Conservation (phyloP, 2,329 filamentous ascomycete genomes). For the Tolypocladium amazonense region DNA sequence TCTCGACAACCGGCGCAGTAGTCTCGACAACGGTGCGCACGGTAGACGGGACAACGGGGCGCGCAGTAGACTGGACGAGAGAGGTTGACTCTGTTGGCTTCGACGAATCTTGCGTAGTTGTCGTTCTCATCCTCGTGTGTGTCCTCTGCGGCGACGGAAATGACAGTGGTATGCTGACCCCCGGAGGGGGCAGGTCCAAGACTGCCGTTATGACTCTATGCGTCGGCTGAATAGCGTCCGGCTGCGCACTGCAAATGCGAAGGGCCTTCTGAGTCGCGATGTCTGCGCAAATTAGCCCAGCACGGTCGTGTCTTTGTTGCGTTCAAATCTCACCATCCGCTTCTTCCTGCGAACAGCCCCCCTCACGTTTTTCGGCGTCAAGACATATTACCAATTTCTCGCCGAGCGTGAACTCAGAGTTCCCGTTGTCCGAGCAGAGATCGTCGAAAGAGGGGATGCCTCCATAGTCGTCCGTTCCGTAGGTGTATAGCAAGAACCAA, state of each 20-base stretch:
- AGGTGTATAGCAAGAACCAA: slow-evolving; percentile 53
- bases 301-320: neutral
- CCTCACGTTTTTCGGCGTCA: slow-evolving; percentile 36
- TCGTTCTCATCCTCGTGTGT: neutral
- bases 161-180: slow-evolving; percentile 12
- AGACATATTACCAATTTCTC: slow-evolving; percentile 62
- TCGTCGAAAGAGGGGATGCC: slow-evolving; percentile 44
- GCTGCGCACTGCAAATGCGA: slow-evolving; percentile 44
- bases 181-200: slow-evolving; percentile 25
- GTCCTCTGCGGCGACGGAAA: slow-evolving; percentile 13
- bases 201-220: slow-evolving; percentile 49
- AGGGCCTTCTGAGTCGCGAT: slow-evolving; percentile 37
- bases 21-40: slow-evolving; percentile 3
- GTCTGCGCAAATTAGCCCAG: slow-evolving; percentile 8
- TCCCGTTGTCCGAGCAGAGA: slow-evolving; percentile 50
- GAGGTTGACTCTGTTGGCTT: slow-evolving; percentile 1
- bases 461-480: slow-evolving; percentile 37
- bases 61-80: slow-evolving; percentile 3
- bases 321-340: slow-evolving; percentile 17
- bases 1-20: slow-evolving; percentile 3
- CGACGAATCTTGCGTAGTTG: neutral
- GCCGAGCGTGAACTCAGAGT: slow-evolving; percentile 56
- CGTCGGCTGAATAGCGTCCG: slow-evolving; percentile 42
- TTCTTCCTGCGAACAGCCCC: slow-evolving; percentile 39
- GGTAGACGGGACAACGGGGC: slow-evolving; percentile 2